Evolutionary conservation across 345 rosid genomes (phyloP).

Genomic region (Salix brachista): DNA sequence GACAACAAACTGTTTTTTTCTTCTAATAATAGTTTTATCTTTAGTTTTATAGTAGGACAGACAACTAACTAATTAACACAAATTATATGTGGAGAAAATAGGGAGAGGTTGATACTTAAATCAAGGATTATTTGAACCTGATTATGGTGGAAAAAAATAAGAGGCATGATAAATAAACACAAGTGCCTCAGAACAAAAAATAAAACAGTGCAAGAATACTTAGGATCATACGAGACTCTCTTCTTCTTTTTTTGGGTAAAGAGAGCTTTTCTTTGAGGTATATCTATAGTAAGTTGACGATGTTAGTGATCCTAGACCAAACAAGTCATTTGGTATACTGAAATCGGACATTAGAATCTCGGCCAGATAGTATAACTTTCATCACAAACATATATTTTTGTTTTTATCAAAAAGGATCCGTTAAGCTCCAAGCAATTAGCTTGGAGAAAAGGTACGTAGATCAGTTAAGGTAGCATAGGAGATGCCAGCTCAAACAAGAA

Average conservation of each 20-base stretch:
- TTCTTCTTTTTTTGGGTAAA: too few species aligned
- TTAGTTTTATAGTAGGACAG: background rate
- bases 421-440: background rate
- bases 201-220: background rate
- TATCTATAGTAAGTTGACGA: background rate
- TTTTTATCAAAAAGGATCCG: background rate
- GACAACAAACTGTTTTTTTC: background rate
- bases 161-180: background rate
- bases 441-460: background rate
- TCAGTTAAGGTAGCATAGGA: background rate
- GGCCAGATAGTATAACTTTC: background rate
- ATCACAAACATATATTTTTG: too few species aligned
- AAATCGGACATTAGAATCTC: background rate
- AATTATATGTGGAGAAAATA: background rate
- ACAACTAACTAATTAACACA: background rate
- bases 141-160: background rate
- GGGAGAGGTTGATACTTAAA: background rate
- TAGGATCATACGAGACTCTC: background rate
- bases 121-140: slow-evolving; percentile 9
- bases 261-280: background rate
- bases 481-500: background rate
- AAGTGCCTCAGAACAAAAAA: background rate
- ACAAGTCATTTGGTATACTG: background rate
- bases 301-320: background rate
- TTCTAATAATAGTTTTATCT: too few species aligned